Conservation (phyloP, 306 rosid genomes). For the apple (Malus domestica) region ASM211411v1 NC_041799.1:3852501-3853000, state of each 20-base stretch:
- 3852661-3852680: conserved; percentile 37
- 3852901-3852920: neutral
- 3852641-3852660: conserved; percentile 2
- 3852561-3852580: conserved; percentile 20
- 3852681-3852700: conserved; percentile 8
- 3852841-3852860: neutral
- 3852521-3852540: conserved; percentile 47
- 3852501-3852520: conserved; percentile 59
- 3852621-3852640: conserved; percentile 39
- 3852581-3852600: conserved; percentile 45
- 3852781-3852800: conserved; percentile 36
- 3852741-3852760: conserved; percentile 18
- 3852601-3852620: conserved; percentile 52
- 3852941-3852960: neutral
- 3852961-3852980: neutral
- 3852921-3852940: neutral
- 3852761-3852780: conserved; percentile 56
- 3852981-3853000: too few species aligned
- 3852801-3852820: neutral
- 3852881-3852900: neutral
- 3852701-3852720: neutral
- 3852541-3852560: conserved; percentile 49
- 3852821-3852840: neutral
- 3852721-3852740: neutral
- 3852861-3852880: too few species aligned